These are phyloP conservation scores for Protomyces inouyei DNA, from an alignment of 1,139 yeast genomes.

Conservation along the genomic window DNA sequence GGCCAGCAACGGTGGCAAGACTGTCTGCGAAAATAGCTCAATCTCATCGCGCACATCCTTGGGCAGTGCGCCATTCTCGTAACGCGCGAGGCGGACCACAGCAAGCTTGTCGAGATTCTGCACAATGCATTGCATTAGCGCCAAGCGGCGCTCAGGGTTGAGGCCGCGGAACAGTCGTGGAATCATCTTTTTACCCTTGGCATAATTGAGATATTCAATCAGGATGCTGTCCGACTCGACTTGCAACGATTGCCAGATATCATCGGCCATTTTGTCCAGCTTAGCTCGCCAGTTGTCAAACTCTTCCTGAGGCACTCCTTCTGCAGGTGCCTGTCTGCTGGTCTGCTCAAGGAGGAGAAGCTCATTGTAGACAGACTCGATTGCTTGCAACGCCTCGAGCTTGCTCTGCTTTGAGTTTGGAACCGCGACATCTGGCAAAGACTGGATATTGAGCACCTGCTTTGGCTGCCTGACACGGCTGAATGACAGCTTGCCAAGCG, in stretches of 20 bases:
- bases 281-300: conserved; percentile 39
- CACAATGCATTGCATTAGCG: conserved; percentile 73
- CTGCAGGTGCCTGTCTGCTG: conserved; percentile 53
- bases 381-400: conserved; percentile 40
- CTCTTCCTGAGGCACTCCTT: conserved; percentile 43
- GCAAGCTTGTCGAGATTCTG: conserved; percentile 76
- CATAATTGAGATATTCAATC: conserved; percentile 74
- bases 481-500: conserved; percentile 79
- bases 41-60: conserved; percentile 56
- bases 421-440: conserved; percentile 30
- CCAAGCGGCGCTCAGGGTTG: conserved; percentile 68
- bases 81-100: conserved; percentile 67
- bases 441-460: conserved; percentile 68
- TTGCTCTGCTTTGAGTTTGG: conserved; percentile 42
- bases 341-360: conserved; percentile 77
- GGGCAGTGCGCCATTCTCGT: conserved; percentile 49
- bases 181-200: conserved; percentile 83
- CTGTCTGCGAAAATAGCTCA: conserved; percentile 75
- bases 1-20: conserved; percentile 78
- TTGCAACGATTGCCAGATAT: conserved; percentile 66
- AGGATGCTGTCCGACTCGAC: conserved; percentile 42
- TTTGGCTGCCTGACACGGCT: conserved; percentile 84
- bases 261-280: conserved; percentile 38
- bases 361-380: conserved; percentile 75
- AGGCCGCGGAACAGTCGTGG: conserved; percentile 84